Base-by-base conservation (phyloP, 306 rosid genomes). In the Ormosia emarginata region DNA sequence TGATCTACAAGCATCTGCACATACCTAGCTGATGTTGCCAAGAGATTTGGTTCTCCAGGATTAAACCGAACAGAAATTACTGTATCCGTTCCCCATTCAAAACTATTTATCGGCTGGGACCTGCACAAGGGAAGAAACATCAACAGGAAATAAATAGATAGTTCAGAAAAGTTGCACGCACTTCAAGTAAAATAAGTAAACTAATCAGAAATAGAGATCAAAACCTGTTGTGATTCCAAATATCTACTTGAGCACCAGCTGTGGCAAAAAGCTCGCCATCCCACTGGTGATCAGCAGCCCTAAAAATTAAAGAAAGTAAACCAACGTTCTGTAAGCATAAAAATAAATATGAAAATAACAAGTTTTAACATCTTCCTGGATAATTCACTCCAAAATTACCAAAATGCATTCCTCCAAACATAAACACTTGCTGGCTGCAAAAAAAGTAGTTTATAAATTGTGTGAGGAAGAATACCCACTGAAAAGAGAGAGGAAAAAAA, bases 251-350 rank as follows among this genome's bases (percentile, higher is more conserved):
- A 37, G 97, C 96, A 56, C 99, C 97, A 75, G 88, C 97, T 5
- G 99, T 95, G 52, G 99, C 99, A 90, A 95, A 95, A 79, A 81
- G 89, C 84, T 91, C 91, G 30, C 88, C 93, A 8, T 92, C 89
- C 98, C 97, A 92, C 81, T 93, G 96, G 70, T 95, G 98, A 90
- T 95, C 99, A 83, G 41, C 96, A 72, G 91, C 93, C 92, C 99
- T 95, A 77, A 37, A 82, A 79, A 78, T 53, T n/a, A 67, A 68
- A 17, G 78, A 67, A 68, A 17, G 78, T 10, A 41, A 49, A 61
- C 29, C 59, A 33, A 12, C 1, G 53, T 50, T 80, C 9, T 9
- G 58, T 24, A 17, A 52, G 61, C 74, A 58, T 53, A 53, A 49
- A 36, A 67, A 37, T 41, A 29, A 2, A 49, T 32, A 13, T 67